These are phyloP conservation scores for Colletotrichum sp. DNA, from an alignment of 2,329 filamentous ascomycete genomes.

Conservation along the genomic window DNA sequence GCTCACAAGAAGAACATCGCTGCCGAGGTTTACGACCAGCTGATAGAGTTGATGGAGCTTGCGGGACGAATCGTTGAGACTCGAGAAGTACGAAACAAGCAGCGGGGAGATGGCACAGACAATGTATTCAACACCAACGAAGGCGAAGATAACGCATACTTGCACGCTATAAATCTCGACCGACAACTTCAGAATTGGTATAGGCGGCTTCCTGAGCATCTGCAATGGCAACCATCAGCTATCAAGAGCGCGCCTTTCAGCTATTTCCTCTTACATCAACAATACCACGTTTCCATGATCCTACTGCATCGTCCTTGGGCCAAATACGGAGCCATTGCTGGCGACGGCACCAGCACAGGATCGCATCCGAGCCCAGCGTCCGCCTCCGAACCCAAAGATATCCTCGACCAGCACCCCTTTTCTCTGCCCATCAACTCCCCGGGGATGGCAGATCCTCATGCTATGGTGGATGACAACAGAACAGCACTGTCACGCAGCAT, in stretches of 20 bases:
- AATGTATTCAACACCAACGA: constrained; percentile 34
- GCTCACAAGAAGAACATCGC: constrained; percentile 23
- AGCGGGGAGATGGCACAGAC: constrained; percentile 28
- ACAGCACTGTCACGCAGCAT: constrained; percentile 54
- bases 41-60: constrained; percentile 61
- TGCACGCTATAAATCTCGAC: constrained; percentile 55
- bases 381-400: constrained; percentile 17
- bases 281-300: constrained; percentile 59
- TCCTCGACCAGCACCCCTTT: constrained; percentile 15
- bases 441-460: constrained; percentile 35
- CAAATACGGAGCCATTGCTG: constrained; percentile 47
- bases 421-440: constrained; percentile 25
- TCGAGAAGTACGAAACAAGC: constrained; percentile 36
- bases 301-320: constrained; percentile 59
- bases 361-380: constrained; percentile 36
- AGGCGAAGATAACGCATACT: constrained; percentile 50
- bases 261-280: constrained; percentile 61
- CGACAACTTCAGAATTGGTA: constrained; percentile 62
- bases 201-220: constrained; percentile 51
- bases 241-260: constrained; percentile 53
- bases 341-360: constrained; percentile 32
- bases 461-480: constrained; percentile 44
- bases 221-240: constrained; percentile 54
- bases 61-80: constrained; percentile 57
- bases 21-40: constrained; percentile 52